Base-by-base conservation (phyloP, 139 green algal species). In the Trebouxia sp. region DNA sequence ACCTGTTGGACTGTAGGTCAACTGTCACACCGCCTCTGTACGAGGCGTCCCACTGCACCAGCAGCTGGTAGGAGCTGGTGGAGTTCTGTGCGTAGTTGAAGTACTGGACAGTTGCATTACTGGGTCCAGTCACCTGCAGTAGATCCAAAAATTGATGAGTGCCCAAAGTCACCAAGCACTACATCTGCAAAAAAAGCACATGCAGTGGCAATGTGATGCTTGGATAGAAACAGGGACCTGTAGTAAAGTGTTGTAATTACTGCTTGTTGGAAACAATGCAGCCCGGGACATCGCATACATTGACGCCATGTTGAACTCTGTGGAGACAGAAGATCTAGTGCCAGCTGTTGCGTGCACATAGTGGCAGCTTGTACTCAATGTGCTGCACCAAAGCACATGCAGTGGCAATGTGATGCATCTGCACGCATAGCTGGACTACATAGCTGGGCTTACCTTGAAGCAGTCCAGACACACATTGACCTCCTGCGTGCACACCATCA, bases 21-120 rank as follows among this genome's bases (percentile, higher is more conserved):
- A 83, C 43, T 7, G 65, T 78, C 28, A 83, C 35, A 28, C 30
- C 17, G 42, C 78, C 78, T n/a, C 39, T 42, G 78, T 83, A 83
- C 39, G 65, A 32, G 42, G 43, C 65, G 24, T 83, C 45, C 78
- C 78, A 83, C 26, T 37, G 30, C 15, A 83, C 38, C 45, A 76
- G 17, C 32, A 83, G 30, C 35, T 83, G 78, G 47, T 78, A 83
- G 1, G 65, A 66, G 62, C 42, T 76, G 14, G 45, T 78, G 17
- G 78, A 69, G 45, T 53, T 67, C 24, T 53, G 45, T 6, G 32
- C 78, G 15, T 83, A 53, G 35, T 83, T 75, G 62, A 78, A 78
- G 78, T 66, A 78, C 65, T 55, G 32, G 32, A 83, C 65, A 28
- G 28, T 70, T 20, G 78, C 20, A 39, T 77, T 67, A 14, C 38